Base-by-base conservation (phyloP, 202 grass and related monocot genomes). In the Schoenoplectus triqueter region DNA sequence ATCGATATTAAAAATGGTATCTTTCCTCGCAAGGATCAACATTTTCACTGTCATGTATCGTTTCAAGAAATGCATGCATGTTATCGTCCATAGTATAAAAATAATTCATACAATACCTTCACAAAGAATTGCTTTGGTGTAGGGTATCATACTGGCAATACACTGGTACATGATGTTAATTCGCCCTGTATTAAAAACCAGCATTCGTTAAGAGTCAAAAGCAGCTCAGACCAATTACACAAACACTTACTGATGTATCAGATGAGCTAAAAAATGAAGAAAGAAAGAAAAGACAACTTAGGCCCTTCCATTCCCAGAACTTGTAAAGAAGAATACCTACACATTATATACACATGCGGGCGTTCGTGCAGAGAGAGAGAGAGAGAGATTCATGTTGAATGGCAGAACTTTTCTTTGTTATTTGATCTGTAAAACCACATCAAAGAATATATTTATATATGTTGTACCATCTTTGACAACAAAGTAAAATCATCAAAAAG, bases 401-500 rank as follows among this genome's bases (percentile, higher is more conserved):
- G 54, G 15, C 73, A 56, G 70, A 74, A 83, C 63, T 56, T 42
- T 69, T 70, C 63, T 83, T 70, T 83, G 81, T 83, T 83, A 83
- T 83, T 83, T 83, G 63, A 83, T 66, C 42, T 83, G 81, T 83
- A 50, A 31, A 83, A 70, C 65, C 65, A 70, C 81, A 83, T 83
- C 42, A 83, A 83, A 83, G 81, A 83, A 83, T 83, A 83, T 67
- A 83, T 83, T 20, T 82, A 82, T 64, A 69, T 83, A 83, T 83
- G 51, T 83, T 66, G 64, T 69, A 50, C 81, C 77, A 67, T 67
- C 46, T 83, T 54, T 69, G 64, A 66, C 66, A 68, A 69, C 50
- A 31, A 66, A 66, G 64, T 44, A 51, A 83, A 68, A 66, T 40
- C 45, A 83, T 69, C 21, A 44, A 83, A 83, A 31, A 31, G 31